Percentiles rank a stretch among this genome's conserved stretches.
Evolutionary conservation across 2,329 filamentous ascomycete genomes (phyloP).

Genomic region (Magnaporthiopsis incrustans): DNA sequence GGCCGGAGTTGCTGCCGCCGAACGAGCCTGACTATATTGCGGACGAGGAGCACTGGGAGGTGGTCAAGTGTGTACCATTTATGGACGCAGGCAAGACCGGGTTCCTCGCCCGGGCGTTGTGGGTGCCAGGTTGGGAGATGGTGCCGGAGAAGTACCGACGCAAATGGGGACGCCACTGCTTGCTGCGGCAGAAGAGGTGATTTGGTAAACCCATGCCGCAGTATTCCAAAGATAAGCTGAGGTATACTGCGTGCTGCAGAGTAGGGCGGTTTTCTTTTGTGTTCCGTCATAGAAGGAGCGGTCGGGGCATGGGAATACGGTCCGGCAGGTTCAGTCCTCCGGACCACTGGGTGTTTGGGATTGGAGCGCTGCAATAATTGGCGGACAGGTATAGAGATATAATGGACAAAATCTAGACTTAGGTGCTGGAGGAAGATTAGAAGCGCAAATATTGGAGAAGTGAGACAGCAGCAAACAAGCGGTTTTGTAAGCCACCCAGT

Average conservation of each 20-base stretch:
- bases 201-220: not conserved
- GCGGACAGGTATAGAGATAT: too few relatives aligned
- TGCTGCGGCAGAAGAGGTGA: conserved; percentile 41
- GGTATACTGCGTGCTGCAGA: not conserved
- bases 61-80: conserved; percentile 67
- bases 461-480: too few relatives aligned
- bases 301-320: too few relatives aligned
- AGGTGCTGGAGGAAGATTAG: too few relatives aligned
- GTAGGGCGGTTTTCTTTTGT: not conserved
- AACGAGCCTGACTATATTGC: conserved; percentile 75
- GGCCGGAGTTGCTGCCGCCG: conserved; percentile 37
- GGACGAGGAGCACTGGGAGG: conserved; percentile 69
- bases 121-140: conserved; percentile 65
- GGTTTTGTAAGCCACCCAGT: too few relatives aligned
- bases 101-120: conserved; percentile 67
- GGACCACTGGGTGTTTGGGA: too few relatives aligned
- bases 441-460: too few relatives aligned
- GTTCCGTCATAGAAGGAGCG: too few relatives aligned
- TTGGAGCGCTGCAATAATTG: too few relatives aligned
- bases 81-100: conserved; percentile 71
- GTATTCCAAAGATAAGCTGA: not conserved
- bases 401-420: too few relatives aligned
- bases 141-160: conserved; percentile 63
- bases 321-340: too few relatives aligned
- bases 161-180: conserved; percentile 83